A percentile compares a stretch with the other conserved stretches of the same genome.
These are phyloP conservation scores for Saccharomyces paradoxus DNA, from an alignment of 805 yeast genomes.

Conservation along the genomic window DNA sequence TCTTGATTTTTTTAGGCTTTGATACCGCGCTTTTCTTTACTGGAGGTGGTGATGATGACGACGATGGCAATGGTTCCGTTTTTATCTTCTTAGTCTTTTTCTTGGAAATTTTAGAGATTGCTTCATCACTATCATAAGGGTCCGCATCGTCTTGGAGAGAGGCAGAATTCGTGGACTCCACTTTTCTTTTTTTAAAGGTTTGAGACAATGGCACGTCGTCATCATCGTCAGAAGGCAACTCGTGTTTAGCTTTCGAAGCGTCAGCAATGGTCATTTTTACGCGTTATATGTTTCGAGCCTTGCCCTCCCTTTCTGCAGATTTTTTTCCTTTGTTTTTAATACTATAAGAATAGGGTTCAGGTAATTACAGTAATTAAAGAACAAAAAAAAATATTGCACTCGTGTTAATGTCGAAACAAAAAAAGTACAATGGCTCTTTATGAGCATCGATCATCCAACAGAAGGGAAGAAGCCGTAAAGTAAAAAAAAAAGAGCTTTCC, in stretches of 20 bases:
- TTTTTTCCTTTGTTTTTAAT: background rate
- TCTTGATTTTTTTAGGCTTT: slow-evolving; percentile 36
- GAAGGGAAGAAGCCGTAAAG: background rate
- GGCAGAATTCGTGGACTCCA: slow-evolving; percentile 8
- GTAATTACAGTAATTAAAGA: background rate
- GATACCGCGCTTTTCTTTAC: slow-evolving; percentile 17
- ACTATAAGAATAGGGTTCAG: background rate
- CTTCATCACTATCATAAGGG: slow-evolving; percentile 24
- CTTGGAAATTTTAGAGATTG: slow-evolving; percentile 11
- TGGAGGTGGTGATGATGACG: slow-evolving; percentile 3
- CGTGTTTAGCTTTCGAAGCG: background rate
- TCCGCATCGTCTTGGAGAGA: slow-evolving; percentile 9
- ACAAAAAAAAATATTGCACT: background rate
- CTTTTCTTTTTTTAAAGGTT: slow-evolving; percentile 4
- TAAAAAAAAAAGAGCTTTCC: background rate
- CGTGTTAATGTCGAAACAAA: background rate
- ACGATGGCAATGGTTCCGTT: slow-evolving; percentile 9
- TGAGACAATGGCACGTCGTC: slow-evolving; percentile 16
- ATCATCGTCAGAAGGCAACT: slow-evolving; percentile 3
- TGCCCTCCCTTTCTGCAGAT: background rate
- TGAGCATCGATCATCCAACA: background rate
- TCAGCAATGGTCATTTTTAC: background rate
- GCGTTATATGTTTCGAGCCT: background rate
- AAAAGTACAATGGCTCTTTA: background rate
- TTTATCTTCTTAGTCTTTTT: slow-evolving; percentile 8